Conservation (phyloP, 352 stramenopile genomes). For the Globisporangium nunn region DNA sequence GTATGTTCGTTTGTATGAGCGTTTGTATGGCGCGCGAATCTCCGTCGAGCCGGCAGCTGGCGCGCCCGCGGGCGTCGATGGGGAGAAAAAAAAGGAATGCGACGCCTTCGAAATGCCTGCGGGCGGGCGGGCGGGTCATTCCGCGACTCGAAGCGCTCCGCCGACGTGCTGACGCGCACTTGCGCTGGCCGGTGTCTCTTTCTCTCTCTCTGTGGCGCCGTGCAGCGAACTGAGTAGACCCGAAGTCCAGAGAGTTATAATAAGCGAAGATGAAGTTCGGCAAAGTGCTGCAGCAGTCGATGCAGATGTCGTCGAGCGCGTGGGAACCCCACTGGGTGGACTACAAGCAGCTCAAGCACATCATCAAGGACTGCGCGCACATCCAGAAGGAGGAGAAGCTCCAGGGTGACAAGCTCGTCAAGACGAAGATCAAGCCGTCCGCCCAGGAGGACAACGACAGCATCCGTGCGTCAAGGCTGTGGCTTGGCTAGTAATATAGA, state of each 20-base stretch:
- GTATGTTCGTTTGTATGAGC: constrained; percentile 7
- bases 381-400: constrained; percentile 85
- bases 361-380: constrained; percentile 88
- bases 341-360: constrained; percentile 87
- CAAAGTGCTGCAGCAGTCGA: constrained; percentile 84
- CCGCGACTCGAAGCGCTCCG: neutral
- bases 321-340: constrained; percentile 81
- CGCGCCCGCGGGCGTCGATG: neutral
- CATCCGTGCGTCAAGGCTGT: constrained; percentile 52
- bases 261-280: constrained; percentile 74
- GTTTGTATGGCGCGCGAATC: constrained; percentile 21
- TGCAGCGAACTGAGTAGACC: neutral
- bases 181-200: neutral
- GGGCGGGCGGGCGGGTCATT: neutral
- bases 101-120: neutral
- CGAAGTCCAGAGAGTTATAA: neutral
- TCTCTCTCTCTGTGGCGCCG: neutral
- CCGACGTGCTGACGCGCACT: neutral
- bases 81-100: constrained; percentile 13
- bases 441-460: constrained; percentile 84
- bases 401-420: constrained; percentile 59
- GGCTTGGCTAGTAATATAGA: neutral
- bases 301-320: constrained; percentile 67
- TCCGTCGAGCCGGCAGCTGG: constrained; percentile 5
- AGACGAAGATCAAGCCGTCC: constrained; percentile 72